phyloP scores from a whole-genome alignment of 306 rosid genomes.

The Gastrolobium villosum region DNA sequence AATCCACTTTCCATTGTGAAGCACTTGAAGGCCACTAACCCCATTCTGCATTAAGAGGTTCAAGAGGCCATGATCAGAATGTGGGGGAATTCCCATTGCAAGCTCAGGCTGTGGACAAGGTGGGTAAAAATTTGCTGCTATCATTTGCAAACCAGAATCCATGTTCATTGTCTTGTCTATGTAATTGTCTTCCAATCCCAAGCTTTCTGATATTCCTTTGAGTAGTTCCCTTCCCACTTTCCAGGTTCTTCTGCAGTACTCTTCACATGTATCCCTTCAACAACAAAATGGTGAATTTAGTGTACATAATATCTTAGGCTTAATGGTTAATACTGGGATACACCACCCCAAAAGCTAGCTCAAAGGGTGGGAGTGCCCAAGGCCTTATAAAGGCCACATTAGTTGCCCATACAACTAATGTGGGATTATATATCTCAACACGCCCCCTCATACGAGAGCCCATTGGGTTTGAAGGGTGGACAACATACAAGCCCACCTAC shows the following conservation, averaged over 20 bases:
- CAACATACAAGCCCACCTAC: no score
- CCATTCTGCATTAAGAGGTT: conserved; percentile 68
- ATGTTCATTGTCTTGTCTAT: conserved; percentile 52
- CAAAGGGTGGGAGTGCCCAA: no score
- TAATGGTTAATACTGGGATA: not conserved
- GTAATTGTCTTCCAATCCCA: conserved; percentile 59
- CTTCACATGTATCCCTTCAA: conserved; percentile 52
- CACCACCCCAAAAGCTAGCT: no score
- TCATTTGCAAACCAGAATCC: conserved; percentile 56
- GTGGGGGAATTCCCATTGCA: conserved; percentile 78
- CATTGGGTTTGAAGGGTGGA: no score
- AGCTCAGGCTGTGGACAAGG: conserved; percentile 78
- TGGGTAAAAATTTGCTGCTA: conserved; percentile 66
- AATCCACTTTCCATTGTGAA: conserved; percentile 69
- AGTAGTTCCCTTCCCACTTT: conserved; percentile 59
- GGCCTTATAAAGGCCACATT: no score
- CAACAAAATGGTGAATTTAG: not conserved
- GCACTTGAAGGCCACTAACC: conserved; percentile 70
- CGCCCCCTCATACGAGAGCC: no score
- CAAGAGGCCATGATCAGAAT: conserved; percentile 75
- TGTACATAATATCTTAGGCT: not conserved
- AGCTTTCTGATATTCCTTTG: conserved; percentile 64
- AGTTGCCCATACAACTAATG: no score
- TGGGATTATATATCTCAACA: no score
- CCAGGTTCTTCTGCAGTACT: conserved; percentile 55